Percentiles rank a stretch among this genome's conserved stretches.
Evolutionary conservation across 1,284 basidiomycete genomes (phyloP).

Genomic region (Boletus semigastroideus): DNA sequence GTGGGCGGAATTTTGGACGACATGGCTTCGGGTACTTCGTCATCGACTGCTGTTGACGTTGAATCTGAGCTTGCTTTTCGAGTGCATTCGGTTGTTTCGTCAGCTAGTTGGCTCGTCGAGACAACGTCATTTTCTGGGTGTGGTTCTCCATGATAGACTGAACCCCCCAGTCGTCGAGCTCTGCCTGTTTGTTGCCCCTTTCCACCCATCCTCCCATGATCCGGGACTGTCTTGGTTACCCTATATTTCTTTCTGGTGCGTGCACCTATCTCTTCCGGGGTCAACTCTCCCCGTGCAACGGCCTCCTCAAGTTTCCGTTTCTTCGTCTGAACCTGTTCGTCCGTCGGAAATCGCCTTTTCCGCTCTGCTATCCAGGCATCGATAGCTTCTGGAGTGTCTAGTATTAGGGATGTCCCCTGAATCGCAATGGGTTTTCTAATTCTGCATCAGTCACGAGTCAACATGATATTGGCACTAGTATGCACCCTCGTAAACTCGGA

Average conservation of each 20-base stretch:
- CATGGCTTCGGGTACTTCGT: conserved; percentile 56
- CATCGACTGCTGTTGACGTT: conserved; percentile 30
- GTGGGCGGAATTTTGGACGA: conserved; percentile 52
- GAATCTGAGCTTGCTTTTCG: conserved; percentile 3
- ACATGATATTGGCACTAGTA: not conserved
- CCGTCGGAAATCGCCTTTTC: conserved; percentile 79
- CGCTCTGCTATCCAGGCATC: conserved; percentile 86
- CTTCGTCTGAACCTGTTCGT: conserved; percentile 71
- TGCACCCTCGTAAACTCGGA: conserved; percentile 70
- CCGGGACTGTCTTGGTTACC: conserved; percentile 17
- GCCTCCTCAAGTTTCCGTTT: conserved; percentile 74
- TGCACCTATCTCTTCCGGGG: conserved; percentile 45
- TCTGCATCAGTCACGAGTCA: not conserved
- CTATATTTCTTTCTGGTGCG: conserved; percentile 37
- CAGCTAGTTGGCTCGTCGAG: not conserved
- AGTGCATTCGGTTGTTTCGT: not conserved
- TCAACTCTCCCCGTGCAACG: conserved; percentile 72
- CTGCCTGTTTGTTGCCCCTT: conserved; percentile 27
- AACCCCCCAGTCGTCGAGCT: conserved; percentile 34
- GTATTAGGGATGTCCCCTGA: conserved; percentile 73
- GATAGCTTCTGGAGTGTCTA: conserved; percentile 82
- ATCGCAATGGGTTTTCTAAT: conserved; percentile 71
- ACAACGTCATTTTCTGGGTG: not conserved
- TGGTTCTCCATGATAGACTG: conserved; percentile 30
- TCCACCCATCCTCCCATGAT: conserved; percentile 6